Evolutionary conservation across 2,329 filamentous ascomycete genomes (phyloP), one percentile per base, ranked within the genome.

Genomic region (Sordariomycetes sp.): DNA sequence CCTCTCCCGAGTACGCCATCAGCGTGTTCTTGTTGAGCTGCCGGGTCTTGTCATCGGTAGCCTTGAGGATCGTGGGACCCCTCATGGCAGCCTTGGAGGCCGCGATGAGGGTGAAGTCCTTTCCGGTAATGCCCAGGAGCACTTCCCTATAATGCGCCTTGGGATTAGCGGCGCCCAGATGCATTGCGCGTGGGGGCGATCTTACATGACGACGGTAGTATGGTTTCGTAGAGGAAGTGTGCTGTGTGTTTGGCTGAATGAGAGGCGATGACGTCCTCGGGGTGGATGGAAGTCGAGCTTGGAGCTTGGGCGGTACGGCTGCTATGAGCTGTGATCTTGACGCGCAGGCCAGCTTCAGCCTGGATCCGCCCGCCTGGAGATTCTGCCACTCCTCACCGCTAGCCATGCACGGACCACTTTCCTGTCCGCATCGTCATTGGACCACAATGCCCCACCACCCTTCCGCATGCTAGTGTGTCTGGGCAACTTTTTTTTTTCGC

Each of bases 71-170:
- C 60, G 92, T 96, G 62, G 90, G 89, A 67, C 94, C 94, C 77
- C 94, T 86, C 91, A 97, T 97, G 67, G 91, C 89, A 69, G 94
- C 94, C 79, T 99, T 97, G 62, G 91, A 97, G 66, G 94, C 89
- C 67, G 90, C 94, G 71, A 99, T 85, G 80, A 99, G 85, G 76
- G 91, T 95, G 74, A 96, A 99, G 82, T 99, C 95, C 80, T 96
- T 96, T 78, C 94, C 95, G 60, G 92, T 96, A 73, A 99, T 96
- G 68, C 94, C 94, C 65, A 99, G 82, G 70, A 99, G 82, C 71
- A 97, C 89, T 84, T 99, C 94, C 94, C 91, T 97, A 60, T 32
- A 54, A 53, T 36, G 57, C 64, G 55, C 39, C 28, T 6, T 35
- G 17, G 15, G 7, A n/a, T 50, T 51, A 51, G 39, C 42, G n/a